Percentiles rank a stretch among this genome's conserved stretches.
These are phyloP conservation scores for Moniliophthora roreri DNA, from an alignment of 1,284 basidiomycete species.

Conservation along the genomic window DNA sequence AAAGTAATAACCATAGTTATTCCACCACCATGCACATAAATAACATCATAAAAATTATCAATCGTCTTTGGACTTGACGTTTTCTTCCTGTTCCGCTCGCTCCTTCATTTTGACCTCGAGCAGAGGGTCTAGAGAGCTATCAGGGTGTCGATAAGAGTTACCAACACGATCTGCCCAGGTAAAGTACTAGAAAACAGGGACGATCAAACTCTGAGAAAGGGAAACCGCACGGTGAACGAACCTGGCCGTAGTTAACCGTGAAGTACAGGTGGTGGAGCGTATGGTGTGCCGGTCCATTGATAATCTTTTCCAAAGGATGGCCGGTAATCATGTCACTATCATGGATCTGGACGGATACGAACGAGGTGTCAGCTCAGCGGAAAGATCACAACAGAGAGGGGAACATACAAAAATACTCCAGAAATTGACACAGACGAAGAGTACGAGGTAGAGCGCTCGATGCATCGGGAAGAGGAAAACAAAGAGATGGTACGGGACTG, in stretches of 20 bases:
- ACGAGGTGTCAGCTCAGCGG: background rate
- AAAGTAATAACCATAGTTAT: no score
- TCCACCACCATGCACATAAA: no score
- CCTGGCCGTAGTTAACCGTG: constrained; percentile 93
- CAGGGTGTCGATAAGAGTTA: constrained; percentile 67
- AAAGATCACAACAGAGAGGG: background rate
- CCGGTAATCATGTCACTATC: constrained; percentile 99
- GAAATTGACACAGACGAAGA: constrained; percentile 89
- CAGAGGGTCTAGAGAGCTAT: constrained; percentile 75
- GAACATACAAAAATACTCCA: constrained; percentile 84
- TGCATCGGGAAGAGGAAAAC: constrained; percentile 92
- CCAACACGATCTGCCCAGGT: constrained; percentile 90
- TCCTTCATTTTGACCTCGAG: constrained; percentile 54
- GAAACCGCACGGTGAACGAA: constrained; percentile 27
- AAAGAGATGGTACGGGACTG: constrained; percentile 94
- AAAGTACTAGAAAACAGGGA: constrained; percentile 69
- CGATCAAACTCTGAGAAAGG: constrained; percentile 4
- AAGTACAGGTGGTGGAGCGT: constrained; percentile 96
- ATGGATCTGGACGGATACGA: constrained; percentile 68
- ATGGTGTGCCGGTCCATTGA: constrained; percentile 98
- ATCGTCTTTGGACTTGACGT: background rate
- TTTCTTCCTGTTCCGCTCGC: constrained; percentile 9
- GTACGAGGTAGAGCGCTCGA: constrained; percentile 74
- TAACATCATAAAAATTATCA: no score
- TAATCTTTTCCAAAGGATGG: constrained; percentile 85